Conservation (phyloP, 495 filamentous ascomycete species). For the Jackrogersella minutella region DNA sequence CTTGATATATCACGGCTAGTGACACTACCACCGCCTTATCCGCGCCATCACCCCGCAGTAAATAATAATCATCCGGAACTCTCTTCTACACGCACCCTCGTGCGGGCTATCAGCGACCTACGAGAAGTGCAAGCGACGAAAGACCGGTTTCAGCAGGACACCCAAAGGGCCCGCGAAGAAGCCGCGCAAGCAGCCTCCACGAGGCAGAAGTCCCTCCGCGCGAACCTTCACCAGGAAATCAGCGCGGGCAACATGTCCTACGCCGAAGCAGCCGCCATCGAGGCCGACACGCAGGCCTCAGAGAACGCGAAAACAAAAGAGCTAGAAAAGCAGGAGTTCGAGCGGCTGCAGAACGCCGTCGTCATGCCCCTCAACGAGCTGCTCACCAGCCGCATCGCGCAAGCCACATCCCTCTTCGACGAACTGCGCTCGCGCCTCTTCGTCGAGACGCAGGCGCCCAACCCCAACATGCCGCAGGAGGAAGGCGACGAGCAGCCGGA, state of each 20-base stretch:
- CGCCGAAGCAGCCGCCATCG: slow-evolving; percentile 74
- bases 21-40: slow-evolving; percentile 91
- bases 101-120: slow-evolving; percentile 80
- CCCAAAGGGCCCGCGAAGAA: slow-evolving; percentile 54
- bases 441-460: slow-evolving; percentile 72
- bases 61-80: slow-evolving; percentile 95
- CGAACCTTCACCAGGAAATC: slow-evolving; percentile 77
- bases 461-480: slow-evolving; percentile 85
- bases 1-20: slow-evolving; percentile 92
- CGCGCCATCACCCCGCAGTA: slow-evolving; percentile 90
- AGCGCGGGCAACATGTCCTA: slow-evolving; percentile 78
- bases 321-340: slow-evolving; percentile 74
- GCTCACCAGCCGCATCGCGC: slow-evolving; percentile 68
- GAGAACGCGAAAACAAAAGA: slow-evolving; percentile 71
- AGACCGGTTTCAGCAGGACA: slow-evolving; percentile 60
- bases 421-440: slow-evolving; percentile 75
- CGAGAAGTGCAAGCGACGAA: slow-evolving; percentile 74
- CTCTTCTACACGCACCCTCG: slow-evolving; percentile 73
- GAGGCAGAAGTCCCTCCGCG: slow-evolving; percentile 54
- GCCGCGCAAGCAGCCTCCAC: slow-evolving; percentile 52
- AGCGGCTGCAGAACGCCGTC: slow-evolving; percentile 76
- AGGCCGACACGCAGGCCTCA: slow-evolving; percentile 71
- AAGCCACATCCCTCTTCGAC: slow-evolving; percentile 72
- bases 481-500: slow-evolving; percentile 96
- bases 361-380: slow-evolving; percentile 80